These are phyloP conservation scores for Phaffia rhodozyma DNA, from an alignment of 1,284 basidiomycete species.

Conservation along the genomic window DNA sequence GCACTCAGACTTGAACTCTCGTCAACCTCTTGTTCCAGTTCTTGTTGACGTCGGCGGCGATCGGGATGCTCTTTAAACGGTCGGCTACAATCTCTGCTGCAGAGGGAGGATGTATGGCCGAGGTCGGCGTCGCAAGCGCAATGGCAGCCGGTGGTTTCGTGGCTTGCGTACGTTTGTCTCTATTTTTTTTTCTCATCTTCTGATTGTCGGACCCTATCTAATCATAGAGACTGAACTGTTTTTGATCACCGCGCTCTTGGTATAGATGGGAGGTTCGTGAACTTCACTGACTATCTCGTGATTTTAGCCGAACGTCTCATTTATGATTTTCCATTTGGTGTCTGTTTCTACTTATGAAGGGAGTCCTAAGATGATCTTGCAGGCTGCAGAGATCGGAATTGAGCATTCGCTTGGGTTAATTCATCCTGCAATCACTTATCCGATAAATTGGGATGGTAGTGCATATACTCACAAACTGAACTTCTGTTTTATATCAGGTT, in stretches of 20 bases:
- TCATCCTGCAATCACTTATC: slow-evolving; percentile 81
- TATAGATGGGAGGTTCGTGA: slow-evolving; percentile 54
- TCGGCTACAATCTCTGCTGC: slow-evolving; percentile 94
- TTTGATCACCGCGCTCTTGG: too few relatives aligned
- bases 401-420: slow-evolving; percentile 73
- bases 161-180: slow-evolving; percentile 44
- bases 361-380: slow-evolving; percentile 32
- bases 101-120: slow-evolving; percentile 57
- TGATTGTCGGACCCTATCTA: background rate
- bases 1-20: background rate
- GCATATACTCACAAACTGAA: background rate
- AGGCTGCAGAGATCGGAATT: slow-evolving; percentile 92
- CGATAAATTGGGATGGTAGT: slow-evolving; percentile 35
- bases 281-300: background rate
- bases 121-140: slow-evolving; percentile 35
- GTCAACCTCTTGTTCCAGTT: slow-evolving; percentile 1
- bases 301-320: background rate
- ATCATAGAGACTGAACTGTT: too few relatives aligned
- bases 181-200: too few relatives aligned
- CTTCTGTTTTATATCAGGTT: slow-evolving; percentile 28
- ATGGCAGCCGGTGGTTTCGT: slow-evolving; percentile 78
- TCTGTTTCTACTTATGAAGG: background rate
- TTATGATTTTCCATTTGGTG: background rate
- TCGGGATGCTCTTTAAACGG: slow-evolving; percentile 95
- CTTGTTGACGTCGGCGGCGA: slow-evolving; percentile 40